Conservation (phyloP, 1,284 basidiomycete species). For the Vanrija sp. region DNA sequence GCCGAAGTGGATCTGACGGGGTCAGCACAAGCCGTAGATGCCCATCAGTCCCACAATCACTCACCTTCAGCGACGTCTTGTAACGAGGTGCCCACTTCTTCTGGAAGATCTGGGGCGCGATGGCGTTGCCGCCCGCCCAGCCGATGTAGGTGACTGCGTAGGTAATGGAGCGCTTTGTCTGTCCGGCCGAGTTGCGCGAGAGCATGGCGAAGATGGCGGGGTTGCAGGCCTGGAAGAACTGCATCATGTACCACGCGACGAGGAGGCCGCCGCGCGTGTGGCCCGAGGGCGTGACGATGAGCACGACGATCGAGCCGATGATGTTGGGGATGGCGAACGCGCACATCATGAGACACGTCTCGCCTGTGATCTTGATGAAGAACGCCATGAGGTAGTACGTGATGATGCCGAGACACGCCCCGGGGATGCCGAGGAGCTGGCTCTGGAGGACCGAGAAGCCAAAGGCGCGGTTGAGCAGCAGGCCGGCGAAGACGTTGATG, state of each 20-base stretch:
- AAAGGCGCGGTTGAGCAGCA: conserved; percentile 20
- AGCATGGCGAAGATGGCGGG: conserved; percentile 25
- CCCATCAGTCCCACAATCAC: no score
- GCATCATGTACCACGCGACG: conserved; percentile 29
- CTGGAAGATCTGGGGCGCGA: conserved; percentile 31
- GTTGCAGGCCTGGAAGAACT: conserved; percentile 25
- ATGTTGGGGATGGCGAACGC: conserved; percentile 25
- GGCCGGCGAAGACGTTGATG: conserved; percentile 11
- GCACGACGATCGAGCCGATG: conserved; percentile 23
- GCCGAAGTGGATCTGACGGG: conserved; percentile 22
- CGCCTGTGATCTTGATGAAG: conserved; percentile 17
- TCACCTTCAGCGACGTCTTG: conserved; percentile 16
- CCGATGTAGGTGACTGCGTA: conserved; percentile 28
- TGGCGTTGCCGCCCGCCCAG: conserved; percentile 33
- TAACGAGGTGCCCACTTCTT: conserved; percentile 27
- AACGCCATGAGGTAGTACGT: not conserved
- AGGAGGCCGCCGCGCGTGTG: conserved; percentile 23
- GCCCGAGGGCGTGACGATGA: conserved; percentile 18
- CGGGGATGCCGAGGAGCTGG: conserved; percentile 16
- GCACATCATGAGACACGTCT: conserved; percentile 24
- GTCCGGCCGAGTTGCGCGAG: conserved; percentile 27
- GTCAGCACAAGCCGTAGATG: conserved; percentile 13
- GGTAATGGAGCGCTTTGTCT: conserved; percentile 32
- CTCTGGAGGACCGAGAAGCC: conserved; percentile 22
- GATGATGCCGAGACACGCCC: conserved; percentile 1